These are phyloP conservation scores for Grigorovia transvaalensis DNA, from an alignment of 805 yeast species.

Conservation along the genomic window DNA sequence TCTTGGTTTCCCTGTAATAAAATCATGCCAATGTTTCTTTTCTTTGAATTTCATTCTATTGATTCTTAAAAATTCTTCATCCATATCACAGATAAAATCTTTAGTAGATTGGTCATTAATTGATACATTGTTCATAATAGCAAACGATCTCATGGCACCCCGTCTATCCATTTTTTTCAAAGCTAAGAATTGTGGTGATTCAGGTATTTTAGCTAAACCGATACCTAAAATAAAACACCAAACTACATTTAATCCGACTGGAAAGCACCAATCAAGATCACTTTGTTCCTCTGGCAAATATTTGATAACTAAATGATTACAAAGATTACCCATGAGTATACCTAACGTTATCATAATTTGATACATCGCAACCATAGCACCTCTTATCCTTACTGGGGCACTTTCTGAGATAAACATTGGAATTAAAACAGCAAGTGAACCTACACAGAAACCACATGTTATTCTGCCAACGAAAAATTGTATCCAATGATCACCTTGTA, in stretches of 20 bases:
- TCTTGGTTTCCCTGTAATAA: constrained; percentile 53
- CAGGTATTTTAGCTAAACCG: constrained; percentile 62
- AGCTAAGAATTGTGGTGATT: constrained; percentile 53
- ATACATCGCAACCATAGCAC: constrained; percentile 53
- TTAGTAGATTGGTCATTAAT: constrained; percentile 38
- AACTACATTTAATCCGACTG: constrained; percentile 11
- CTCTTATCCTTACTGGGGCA: constrained; percentile 57
- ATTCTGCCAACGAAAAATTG: constrained; percentile 57
- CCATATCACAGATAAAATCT: constrained; percentile 34
- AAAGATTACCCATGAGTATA: constrained; percentile 56
- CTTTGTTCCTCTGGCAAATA: constrained; percentile 13
- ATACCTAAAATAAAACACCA: constrained; percentile 62
- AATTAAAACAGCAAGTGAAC: constrained; percentile 59
- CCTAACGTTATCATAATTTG: constrained; percentile 58
- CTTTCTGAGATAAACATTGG: constrained; percentile 63
- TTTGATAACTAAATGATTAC: constrained; percentile 40
- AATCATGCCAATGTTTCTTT: constrained; percentile 28
- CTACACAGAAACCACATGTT: constrained; percentile 65
- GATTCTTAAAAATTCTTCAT: background rate
- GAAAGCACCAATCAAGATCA: constrained; percentile 5
- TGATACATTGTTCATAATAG: constrained; percentile 40
- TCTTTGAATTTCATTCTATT: background rate
- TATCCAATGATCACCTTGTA: constrained; percentile 48
- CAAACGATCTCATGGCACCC: constrained; percentile 45
- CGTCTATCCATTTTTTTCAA: constrained; percentile 38